Evolutionary conservation across 2,329 filamentous ascomycete species (phyloP), one percentile per base, ranked within the genome.

Genomic region (Escovopsis sp.): DNA sequence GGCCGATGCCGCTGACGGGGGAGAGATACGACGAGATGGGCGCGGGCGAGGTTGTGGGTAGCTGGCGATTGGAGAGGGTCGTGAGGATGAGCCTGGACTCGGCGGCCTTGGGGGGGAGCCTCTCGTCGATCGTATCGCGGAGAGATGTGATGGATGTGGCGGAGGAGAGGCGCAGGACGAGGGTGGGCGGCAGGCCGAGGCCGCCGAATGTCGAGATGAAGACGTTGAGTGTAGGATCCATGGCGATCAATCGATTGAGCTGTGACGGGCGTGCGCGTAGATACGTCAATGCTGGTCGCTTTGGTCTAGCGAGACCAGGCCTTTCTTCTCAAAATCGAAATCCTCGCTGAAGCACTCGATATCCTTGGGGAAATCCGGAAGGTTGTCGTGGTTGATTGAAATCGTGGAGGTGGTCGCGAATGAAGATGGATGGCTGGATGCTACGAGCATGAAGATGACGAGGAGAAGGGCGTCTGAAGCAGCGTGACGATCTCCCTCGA

Each of bases 131-230:
- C 36, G 61, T 59, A 35, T 70, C 57, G 45, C 76, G 74, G 14
- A 96, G 65, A 43, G 85, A 70, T 38, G 69, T 65, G 47, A 87
- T 62, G 11, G 75, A 72, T 7, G 79, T 73, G 23, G 74, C 65
- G 18, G 72, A 61, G 8, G 73, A 63, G 16, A 92, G 61, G 1
- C 83, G 76, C n/a, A 94, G 66, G 4, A 80, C 76, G 25, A 93
- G 66, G 1, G 86, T 92, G n/a, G 80, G 63, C 3, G 88, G 86
- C 6, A 94, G 70, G 32, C 79, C 77, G 14, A 93, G 70, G 43
- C 88, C 88, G 7, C 79, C 69, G 50, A 96, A 88, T 41, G 79
- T 84, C 46, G 84, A 79, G 41, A 98, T 65, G 39, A 96, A 72
- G 43, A 96, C 67, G 58, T 93, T 94, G 52, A 93, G 62, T 27